Conservation (phyloP, 495 filamentous ascomycete species). For the Aspergillus bertholletiae region DNA sequence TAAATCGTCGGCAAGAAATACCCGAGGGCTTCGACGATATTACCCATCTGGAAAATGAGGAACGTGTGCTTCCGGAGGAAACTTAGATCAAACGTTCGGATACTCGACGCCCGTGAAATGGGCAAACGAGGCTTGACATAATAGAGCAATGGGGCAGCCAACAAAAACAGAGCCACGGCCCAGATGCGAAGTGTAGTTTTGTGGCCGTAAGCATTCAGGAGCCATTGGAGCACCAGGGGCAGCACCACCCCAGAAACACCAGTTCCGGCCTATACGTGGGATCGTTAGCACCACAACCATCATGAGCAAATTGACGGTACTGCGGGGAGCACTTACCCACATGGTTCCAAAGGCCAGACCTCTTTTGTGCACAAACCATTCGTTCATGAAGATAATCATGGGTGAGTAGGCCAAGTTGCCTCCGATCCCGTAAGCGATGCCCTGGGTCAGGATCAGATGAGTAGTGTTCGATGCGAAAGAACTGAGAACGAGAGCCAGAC, state of each 20-base stretch:
- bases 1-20: slow-evolving; percentile 62
- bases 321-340: slow-evolving; percentile 25
- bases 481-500: slow-evolving; percentile 34
- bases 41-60: slow-evolving; percentile 48
- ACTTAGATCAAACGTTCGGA: slow-evolving; percentile 25
- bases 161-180: slow-evolving; percentile 37
- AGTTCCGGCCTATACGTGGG: slow-evolving; percentile 27
- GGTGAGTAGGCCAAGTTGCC: slow-evolving; percentile 43
- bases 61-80: slow-evolving; percentile 48
- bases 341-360: slow-evolving; percentile 49
- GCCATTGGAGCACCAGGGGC: slow-evolving; percentile 43
- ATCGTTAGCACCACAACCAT: background rate
- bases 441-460: slow-evolving; percentile 49
- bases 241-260: slow-evolving; percentile 37
- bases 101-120: slow-evolving; percentile 19
- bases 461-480: slow-evolving; percentile 41
- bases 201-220: slow-evolving; percentile 50
- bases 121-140: slow-evolving; percentile 56
- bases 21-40: slow-evolving; percentile 54
- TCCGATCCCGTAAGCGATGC: slow-evolving; percentile 47
- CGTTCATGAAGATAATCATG: slow-evolving; percentile 46
- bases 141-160: slow-evolving; percentile 47
- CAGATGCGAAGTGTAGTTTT: slow-evolving; percentile 46
- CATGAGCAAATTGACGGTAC: background rate
- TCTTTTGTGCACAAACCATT: slow-evolving; percentile 50